phyloP scores from a whole-genome alignment of 345 rosid genomes.

The Gossypium raimondii region DNA sequence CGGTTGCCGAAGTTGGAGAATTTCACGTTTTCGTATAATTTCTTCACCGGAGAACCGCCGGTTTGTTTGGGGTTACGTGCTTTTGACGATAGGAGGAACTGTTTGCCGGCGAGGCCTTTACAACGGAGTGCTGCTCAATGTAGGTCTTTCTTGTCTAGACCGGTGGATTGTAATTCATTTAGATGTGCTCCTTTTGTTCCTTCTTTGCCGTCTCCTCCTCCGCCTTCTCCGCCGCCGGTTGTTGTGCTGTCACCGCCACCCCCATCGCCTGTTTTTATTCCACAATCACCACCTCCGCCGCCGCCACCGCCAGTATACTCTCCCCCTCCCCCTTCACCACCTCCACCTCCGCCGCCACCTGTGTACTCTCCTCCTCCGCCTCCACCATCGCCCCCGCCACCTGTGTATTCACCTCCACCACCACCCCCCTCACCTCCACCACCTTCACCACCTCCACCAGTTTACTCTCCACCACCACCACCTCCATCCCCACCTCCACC shows the following conservation, averaged over 20 bases:
- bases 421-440: slow-evolving; percentile 35
- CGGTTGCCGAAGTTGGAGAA: slow-evolving; percentile 57
- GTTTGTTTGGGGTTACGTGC: slow-evolving; percentile 45
- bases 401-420: not conserved
- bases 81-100: slow-evolving; percentile 58
- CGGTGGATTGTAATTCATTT: slow-evolving; percentile 65
- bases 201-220: slow-evolving; percentile 52
- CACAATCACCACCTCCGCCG: slow-evolving; percentile 27
- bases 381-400: slow-evolving; percentile 16
- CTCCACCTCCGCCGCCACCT: slow-evolving; percentile 15
- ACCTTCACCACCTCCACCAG: slow-evolving; percentile 41
- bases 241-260: slow-evolving; percentile 10
- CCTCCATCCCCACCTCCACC: slow-evolving; percentile 31
- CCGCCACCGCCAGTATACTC: slow-evolving; percentile 25
- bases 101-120: slow-evolving; percentile 58
- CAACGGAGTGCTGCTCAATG: slow-evolving; percentile 65
- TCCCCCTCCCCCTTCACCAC: slow-evolving; percentile 31
- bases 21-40: slow-evolving; percentile 66
- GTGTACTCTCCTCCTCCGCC: slow-evolving; percentile 29
- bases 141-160: slow-evolving; percentile 49
- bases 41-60: slow-evolving; percentile 77
- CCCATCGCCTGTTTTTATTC: slow-evolving; percentile 17
- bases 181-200: slow-evolving; percentile 64
- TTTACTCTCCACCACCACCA: slow-evolving; percentile 18
- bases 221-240: slow-evolving; percentile 50